Conservation (phyloP, 2,329 filamentous ascomycete genomes). For the Podosphaera fusca region DNA sequence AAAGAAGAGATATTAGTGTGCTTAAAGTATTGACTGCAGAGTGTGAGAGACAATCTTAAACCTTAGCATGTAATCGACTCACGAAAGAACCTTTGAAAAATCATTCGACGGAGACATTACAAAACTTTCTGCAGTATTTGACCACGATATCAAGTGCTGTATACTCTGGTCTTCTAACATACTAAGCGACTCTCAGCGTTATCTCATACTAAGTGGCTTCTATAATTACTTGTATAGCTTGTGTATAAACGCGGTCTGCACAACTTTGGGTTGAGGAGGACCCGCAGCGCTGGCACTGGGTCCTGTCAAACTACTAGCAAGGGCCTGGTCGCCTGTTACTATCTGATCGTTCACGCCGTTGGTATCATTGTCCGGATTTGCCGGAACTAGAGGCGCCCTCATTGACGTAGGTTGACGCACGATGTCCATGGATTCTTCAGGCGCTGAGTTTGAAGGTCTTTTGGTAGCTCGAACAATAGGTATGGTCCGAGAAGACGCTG, state of each 20-base stretch:
- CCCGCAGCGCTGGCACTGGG: conserved; percentile 31
- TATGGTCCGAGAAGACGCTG: conserved; percentile 20
- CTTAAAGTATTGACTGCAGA: conserved; percentile 80
- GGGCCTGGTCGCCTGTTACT: conserved; percentile 18
- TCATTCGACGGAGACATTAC: conserved; percentile 96
- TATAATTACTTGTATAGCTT: conserved; percentile 80
- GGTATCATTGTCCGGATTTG: conserved; percentile 15
- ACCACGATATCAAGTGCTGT: conserved; percentile 93
- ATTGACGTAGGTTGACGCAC: conserved; percentile 28
- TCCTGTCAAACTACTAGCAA: conserved; percentile 11
- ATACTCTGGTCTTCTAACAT: conserved; percentile 93
- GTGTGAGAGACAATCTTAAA: conserved; percentile 5
- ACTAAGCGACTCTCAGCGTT: conserved; percentile 24
- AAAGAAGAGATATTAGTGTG: conserved; percentile 99
- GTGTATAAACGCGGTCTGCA: conserved; percentile 96
- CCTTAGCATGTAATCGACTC: conserved; percentile 20
- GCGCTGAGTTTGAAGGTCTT: conserved; percentile 33
- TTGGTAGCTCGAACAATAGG: conserved; percentile 33
- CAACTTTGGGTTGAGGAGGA: conserved; percentile 85
- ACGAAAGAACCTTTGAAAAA: conserved; percentile 96
- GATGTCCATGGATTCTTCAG: conserved; percentile 38
- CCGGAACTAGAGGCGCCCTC: conserved; percentile 16
- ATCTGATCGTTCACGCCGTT: conserved; percentile 16
- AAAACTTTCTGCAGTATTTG: conserved; percentile 79
- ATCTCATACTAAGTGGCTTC: conserved; percentile 5